Base-by-base conservation (phyloP, 2,329 filamentous ascomycete species). In the Botrytis galanthina region DNA sequence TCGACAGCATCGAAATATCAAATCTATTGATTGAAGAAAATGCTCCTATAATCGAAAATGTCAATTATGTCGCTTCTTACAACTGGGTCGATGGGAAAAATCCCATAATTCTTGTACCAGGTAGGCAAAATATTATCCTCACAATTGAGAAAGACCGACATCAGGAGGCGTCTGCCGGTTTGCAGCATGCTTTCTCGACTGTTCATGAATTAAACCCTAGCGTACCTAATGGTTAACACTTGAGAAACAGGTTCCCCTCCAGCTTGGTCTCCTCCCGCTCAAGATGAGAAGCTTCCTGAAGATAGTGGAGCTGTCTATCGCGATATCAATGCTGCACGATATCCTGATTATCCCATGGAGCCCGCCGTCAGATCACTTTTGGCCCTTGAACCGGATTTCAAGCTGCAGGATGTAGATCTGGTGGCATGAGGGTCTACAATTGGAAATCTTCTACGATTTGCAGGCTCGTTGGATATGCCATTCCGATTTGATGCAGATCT, bases 401-500 rank as follows among this genome's bases (percentile, higher is more conserved):
- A 79, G 1, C 22, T 76, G 22, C 71, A 76, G 0, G 74, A 77
- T 0, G 76, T 90, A 48, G 87, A 92, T 76, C 77, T 93, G 3
- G 84, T 90, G 46, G 88, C 84, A 0, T 93, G 90, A 74, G 84
- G 85, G 0, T 91, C 86, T 76, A 91, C 89, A 0, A 74, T 92
- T 0, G 87, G 89, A 0, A 90, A 88, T 77, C 84, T 93, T 0
- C 81, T 91, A 1, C 84, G 88, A 1, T 92, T 90, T 75, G 82
- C 84, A 7, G 39, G 73, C 8, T 82, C 82, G 0, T 82, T 85
- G 29, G n/a, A 32, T 22, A 83, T 83, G 64, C 71, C 83, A 0
- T 92, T 92, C 76, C 85, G 90, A 3, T 88, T 92, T 74, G 82
- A 87, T 4, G 84, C 91, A 7, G 86, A 92, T 74, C 79, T 83